These are phyloP conservation scores for Dactylellina leptospora DNA, from an alignment of 2,329 filamentous ascomycete species.

Conservation along the genomic window DNA sequence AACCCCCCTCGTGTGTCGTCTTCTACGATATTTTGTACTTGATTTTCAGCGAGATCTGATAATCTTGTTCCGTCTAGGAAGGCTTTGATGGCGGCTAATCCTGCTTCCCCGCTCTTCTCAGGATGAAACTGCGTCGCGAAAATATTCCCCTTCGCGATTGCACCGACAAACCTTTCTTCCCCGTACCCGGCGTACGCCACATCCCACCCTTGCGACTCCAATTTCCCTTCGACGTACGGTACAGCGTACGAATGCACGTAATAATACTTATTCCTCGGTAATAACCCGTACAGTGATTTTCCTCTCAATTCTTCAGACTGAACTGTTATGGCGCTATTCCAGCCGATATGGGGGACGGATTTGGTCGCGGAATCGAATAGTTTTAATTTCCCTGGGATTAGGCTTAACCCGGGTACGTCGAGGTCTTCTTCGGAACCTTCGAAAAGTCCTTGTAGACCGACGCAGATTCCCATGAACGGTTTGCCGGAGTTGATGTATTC, in stretches of 20 bases:
- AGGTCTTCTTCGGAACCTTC: conserved; percentile 82
- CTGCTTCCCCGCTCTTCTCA: conserved; percentile 93
- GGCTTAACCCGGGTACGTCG: conserved; percentile 74
- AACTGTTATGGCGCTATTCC: conserved; percentile 82
- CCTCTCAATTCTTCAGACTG: conserved; percentile 57
- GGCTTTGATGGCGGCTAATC: conserved; percentile 80
- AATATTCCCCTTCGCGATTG: conserved; percentile 83
- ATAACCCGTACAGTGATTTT: conserved; percentile 77
- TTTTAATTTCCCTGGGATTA: conserved; percentile 75
- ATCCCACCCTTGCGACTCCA: conserved; percentile 76
- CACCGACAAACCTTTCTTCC: conserved; percentile 87
- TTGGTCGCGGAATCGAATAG: conserved; percentile 81
- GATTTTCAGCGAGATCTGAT: conserved; percentile 35
- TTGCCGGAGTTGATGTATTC: conserved; percentile 89
- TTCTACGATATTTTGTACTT: conserved; percentile 36
- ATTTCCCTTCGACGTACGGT: conserved; percentile 78
- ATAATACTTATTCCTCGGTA: conserved; percentile 90
- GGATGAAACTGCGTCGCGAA: conserved; percentile 97
- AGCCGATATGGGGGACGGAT: conserved; percentile 97
- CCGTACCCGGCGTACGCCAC: conserved; percentile 93
- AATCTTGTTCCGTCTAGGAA: conserved; percentile 76
- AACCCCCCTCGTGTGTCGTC: conserved; percentile 70
- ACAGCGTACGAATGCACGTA: conserved; percentile 96
- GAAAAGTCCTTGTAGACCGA: conserved; percentile 90
- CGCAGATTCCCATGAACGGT: conserved; percentile 97